Percentiles rank a stretch among this genome's conserved stretches.
Conservation (phyloP, 345 rosid species). For the Euphorbia tirucalli region DNA sequence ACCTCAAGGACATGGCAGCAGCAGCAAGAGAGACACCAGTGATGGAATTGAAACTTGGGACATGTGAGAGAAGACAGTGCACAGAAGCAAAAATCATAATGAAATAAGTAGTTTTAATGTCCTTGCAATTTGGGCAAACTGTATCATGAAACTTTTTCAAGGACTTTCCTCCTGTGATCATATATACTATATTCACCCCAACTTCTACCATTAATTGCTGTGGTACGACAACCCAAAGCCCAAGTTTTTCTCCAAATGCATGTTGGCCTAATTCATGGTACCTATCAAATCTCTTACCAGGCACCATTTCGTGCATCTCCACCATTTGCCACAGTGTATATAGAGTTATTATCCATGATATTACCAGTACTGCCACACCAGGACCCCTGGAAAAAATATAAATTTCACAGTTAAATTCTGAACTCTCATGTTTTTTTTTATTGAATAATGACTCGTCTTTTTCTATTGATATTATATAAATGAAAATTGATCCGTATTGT, state of each 20-base stretch:
- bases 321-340: slow-evolving; percentile 86
- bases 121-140: slow-evolving; percentile 37
- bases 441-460: no score
- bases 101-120: slow-evolving; percentile 52
- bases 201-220: slow-evolving; percentile 65
- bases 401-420: no score
- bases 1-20: slow-evolving; percentile 68
- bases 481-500: no score
- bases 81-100: slow-evolving; percentile 55
- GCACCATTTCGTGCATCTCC: slow-evolving; percentile 79
- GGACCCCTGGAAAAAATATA: slow-evolving; percentile 53
- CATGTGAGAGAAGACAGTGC: slow-evolving; percentile 57
- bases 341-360: slow-evolving; percentile 72
- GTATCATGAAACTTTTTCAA: slow-evolving; percentile 53
- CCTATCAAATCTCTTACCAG: slow-evolving; percentile 66
- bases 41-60: slow-evolving; percentile 66
- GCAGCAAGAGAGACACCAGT: slow-evolving; percentile 57
- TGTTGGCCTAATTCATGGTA: slow-evolving; percentile 70
- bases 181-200: slow-evolving; percentile 56
- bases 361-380: slow-evolving; percentile 40
- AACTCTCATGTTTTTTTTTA: no score
- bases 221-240: slow-evolving; percentile 67
- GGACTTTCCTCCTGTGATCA: slow-evolving; percentile 62
- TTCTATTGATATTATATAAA: no score
- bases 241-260: slow-evolving; percentile 71